Evolutionary conservation across 2,329 filamentous ascomycete genomes (phyloP).

Genomic region (Aaosphaeria arxii): DNA sequence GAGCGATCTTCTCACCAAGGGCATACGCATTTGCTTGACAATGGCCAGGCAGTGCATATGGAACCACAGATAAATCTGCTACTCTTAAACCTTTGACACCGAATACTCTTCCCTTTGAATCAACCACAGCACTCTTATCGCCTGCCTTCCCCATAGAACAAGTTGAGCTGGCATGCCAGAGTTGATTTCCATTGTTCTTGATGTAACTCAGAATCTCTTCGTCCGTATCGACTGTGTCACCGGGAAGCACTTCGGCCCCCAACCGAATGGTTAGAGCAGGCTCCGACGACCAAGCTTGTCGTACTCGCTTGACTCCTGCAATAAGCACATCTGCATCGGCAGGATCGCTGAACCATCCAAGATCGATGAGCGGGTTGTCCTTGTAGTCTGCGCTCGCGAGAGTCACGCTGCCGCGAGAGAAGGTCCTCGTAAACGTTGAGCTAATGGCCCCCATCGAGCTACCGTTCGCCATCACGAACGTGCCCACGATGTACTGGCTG

Average conservation of each 20-base stretch:
- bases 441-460: constrained; percentile 3
- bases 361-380: constrained; percentile 26
- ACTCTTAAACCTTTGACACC: constrained; percentile 27
- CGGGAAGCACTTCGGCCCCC: constrained; percentile 20
- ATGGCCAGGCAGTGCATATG: constrained; percentile 22
- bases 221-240: constrained; percentile 12
- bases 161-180: constrained; percentile 22
- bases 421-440: constrained; percentile 1
- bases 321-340: constrained; percentile 31
- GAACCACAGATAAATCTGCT: constrained; percentile 36
- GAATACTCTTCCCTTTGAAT: constrained; percentile 28
- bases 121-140: constrained; percentile 30
- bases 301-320: constrained; percentile 26
- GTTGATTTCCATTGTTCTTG: constrained; percentile 6
- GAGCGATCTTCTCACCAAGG: constrained; percentile 8
- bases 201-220: constrained; percentile 16
- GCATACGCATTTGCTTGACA: constrained; percentile 6
- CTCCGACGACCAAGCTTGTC: constrained; percentile 19
- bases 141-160: constrained; percentile 23
- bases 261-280: constrained; percentile 9
- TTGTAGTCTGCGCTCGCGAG: constrained; percentile 18
- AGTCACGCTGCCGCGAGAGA: constrained; percentile 29
- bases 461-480: constrained; percentile 3
- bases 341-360: constrained; percentile 24
- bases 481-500: constrained; percentile 3